These are phyloP conservation scores for Kregervanrija fluxuum DNA, from an alignment of 805 yeast species.

Conservation along the genomic window DNA sequence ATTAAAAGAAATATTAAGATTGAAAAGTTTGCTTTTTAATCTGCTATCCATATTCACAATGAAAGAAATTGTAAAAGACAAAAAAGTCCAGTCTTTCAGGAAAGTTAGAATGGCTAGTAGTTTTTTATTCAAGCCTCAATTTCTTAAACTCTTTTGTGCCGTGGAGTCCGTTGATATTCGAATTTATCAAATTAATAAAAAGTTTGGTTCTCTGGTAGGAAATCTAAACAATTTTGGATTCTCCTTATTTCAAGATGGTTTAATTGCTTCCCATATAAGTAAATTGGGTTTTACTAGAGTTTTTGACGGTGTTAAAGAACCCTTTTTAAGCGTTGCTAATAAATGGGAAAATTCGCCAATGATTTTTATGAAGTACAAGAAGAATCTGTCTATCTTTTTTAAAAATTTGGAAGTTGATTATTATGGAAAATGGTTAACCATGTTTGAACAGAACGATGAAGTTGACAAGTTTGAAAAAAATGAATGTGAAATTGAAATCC, in stretches of 20 bases:
- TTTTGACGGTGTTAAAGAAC: background rate
- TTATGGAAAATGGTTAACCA: slow-evolving; percentile 49
- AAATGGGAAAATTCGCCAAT: slow-evolving; percentile 7
- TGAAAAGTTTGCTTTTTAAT: too few species aligned
- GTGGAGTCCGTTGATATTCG: slow-evolving; percentile 12
- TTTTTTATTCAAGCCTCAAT: slow-evolving; percentile 15
- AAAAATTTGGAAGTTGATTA: slow-evolving; percentile 47
- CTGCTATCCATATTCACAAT: too few species aligned
- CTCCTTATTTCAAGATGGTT: slow-evolving; percentile 12
- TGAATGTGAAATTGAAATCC: slow-evolving; percentile 6
- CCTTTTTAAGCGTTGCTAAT: slow-evolving; percentile 7
- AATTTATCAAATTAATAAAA: slow-evolving; percentile 16
- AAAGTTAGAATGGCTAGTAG: slow-evolving; percentile 21
- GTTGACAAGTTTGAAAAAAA: slow-evolving; percentile 11
- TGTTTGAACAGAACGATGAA: slow-evolving; percentile 28
- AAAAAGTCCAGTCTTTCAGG: slow-evolving; percentile 2
- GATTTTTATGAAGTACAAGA: slow-evolving; percentile 5
- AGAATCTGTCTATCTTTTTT: slow-evolving; percentile 33
- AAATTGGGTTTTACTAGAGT: slow-evolving; percentile 1
- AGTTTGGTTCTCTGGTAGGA: slow-evolving; percentile 29
- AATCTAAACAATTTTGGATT: slow-evolving; percentile 12
- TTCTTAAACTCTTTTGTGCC: slow-evolving; percentile 8
- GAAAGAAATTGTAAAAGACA: slow-evolving; percentile 1
- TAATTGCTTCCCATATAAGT: slow-evolving; percentile 1
- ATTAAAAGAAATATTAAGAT: background rate